Conservation (phyloP, 768 basidiomycete species). For the Cyathus striatus region DNA sequence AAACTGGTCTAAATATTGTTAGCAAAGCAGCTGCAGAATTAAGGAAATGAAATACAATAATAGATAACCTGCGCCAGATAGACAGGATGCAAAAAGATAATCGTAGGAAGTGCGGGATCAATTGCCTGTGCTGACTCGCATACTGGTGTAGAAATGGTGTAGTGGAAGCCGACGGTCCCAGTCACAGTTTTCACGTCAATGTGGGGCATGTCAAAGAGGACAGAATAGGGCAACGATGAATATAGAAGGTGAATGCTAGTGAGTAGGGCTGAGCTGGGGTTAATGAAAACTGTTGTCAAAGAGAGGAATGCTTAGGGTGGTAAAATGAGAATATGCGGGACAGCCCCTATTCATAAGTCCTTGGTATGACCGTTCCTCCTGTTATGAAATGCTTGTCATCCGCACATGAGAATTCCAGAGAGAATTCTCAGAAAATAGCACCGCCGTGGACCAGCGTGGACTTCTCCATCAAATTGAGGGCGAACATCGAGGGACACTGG, state of each 20-base stretch:
- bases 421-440: no score
- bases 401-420: no score
- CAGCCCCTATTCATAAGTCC: no score
- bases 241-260: neutral
- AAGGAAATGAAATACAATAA: constrained; percentile 18
- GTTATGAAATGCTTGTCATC: no score
- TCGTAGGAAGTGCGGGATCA: constrained; percentile 23
- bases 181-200: constrained; percentile 19
- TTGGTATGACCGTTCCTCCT: no score
- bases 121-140: constrained; percentile 19
- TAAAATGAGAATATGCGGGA: no score
- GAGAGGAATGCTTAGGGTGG: no score
- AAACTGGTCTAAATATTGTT: constrained; percentile 18
- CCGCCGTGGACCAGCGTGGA: no score
- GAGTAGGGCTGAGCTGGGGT: neutral
- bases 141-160: constrained; percentile 31
- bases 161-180: constrained; percentile 25
- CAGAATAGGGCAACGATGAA: neutral
- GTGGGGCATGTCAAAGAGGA: constrained; percentile 19
- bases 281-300: neutral
- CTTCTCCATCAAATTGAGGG: no score
- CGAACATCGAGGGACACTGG: no score
- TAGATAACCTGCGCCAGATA: constrained; percentile 26
- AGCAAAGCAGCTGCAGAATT: constrained; percentile 5
- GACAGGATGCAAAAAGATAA: constrained; percentile 30